These are phyloP conservation scores for Hyphopichia pseudoburtonii DNA, from an alignment of 1,139 yeast genomes.

Conservation along the genomic window DNA sequence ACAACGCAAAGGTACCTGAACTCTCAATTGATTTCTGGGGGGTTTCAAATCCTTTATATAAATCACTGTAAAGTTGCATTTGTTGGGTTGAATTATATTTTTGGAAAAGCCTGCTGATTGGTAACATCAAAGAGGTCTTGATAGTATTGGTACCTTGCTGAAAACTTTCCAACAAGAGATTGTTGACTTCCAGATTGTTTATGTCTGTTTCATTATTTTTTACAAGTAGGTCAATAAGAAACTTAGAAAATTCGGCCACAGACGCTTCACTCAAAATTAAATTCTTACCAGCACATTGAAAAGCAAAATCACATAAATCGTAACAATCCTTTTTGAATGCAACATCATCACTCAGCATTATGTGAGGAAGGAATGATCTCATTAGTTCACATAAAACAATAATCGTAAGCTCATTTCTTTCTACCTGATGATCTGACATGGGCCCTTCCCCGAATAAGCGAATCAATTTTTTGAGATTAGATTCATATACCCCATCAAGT, in stretches of 20 bases:
- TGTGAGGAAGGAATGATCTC: conserved; percentile 12
- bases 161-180: conserved; percentile 13
- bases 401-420: conserved; percentile 36
- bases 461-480: conserved; percentile 14
- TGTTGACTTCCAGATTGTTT: conserved; percentile 11
- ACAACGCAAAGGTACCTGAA: conserved; percentile 37
- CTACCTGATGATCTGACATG: conserved; percentile 25
- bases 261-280: conserved; percentile 25
- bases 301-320: conserved; percentile 37
- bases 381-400: conserved; percentile 26
- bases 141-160: conserved; percentile 18
- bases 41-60: conserved; percentile 28
- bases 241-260: conserved; percentile 15
- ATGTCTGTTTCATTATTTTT: conserved; percentile 7
- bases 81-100: conserved; percentile 14
- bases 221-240: background rate
- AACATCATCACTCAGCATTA: conserved; percentile 10
- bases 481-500: background rate
- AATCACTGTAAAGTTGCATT: conserved; percentile 26
- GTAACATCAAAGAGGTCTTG: conserved; percentile 13
- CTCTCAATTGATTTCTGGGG: conserved; percentile 41
- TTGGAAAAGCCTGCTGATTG: conserved; percentile 8
- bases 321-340: conserved; percentile 28
- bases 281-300: conserved; percentile 27
- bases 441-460: conserved; percentile 32